Conservation (phyloP, 2,329 filamentous ascomycete species). For the Ascocoryne sarcoides region DNA sequence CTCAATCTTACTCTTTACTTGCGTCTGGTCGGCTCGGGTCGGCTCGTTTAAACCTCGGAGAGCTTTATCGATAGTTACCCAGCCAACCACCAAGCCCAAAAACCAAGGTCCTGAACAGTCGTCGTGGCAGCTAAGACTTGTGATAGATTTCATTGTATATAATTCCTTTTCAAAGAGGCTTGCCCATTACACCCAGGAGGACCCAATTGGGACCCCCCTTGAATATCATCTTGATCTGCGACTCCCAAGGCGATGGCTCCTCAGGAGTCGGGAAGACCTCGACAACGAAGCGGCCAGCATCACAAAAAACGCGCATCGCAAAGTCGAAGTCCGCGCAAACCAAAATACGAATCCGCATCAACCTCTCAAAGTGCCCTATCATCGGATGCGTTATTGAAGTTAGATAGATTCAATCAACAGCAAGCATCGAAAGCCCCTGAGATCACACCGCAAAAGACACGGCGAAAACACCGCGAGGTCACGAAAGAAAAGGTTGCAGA, state of each 20-base stretch:
- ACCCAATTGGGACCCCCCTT: no score
- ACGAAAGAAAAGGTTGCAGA: constrained; percentile 20
- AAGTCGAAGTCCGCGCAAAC: constrained; percentile 15
- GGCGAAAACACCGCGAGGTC: constrained; percentile 5
- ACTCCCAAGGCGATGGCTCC: constrained; percentile 22
- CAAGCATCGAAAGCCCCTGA: constrained; percentile 14
- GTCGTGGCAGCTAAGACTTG: no score
- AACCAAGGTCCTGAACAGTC: no score
- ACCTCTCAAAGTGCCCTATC: constrained; percentile 21
- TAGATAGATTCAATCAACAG: constrained; percentile 25
- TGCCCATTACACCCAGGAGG: no score
- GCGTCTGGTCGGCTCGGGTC: no score
- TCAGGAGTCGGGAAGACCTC: constrained; percentile 20
- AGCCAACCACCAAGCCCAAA: no score
- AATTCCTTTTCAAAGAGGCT: no score
- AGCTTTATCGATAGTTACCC: no score
- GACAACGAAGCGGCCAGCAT: constrained; percentile 18
- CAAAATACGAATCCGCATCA: constrained; percentile 16
- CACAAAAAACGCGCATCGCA: constrained; percentile 12
- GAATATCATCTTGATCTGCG: no score
- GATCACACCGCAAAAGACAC: not conserved
- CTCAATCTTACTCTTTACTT: no score
- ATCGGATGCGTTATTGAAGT: constrained; percentile 24
- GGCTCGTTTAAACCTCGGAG: no score
- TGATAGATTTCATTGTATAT: no score